phyloP scores from a whole-genome alignment of 306 rosid genomes.

The Sesbania bispinosa region DNA sequence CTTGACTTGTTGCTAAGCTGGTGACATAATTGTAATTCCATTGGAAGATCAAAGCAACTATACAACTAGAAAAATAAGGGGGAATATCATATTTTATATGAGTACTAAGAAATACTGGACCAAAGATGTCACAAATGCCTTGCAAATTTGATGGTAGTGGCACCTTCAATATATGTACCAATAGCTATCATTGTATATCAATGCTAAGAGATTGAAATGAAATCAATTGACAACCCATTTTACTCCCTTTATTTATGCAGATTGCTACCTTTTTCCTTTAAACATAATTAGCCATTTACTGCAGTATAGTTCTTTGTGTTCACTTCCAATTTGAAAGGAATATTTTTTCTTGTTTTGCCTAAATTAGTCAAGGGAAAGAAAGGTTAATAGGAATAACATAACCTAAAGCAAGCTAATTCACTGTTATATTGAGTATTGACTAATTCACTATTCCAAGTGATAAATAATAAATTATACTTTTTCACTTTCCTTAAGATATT shows the following conservation, averaged over 20 bases:
- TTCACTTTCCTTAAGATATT: not conserved
- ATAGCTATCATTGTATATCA: not conserved
- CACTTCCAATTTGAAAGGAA: not conserved
- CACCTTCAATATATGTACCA: conserved; percentile 2
- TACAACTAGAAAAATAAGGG: not conserved
- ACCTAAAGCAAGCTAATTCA: too few relatives aligned
- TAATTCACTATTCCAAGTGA: not conserved
- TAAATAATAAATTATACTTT: not conserved
- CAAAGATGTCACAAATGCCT: not conserved
- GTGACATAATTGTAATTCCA: not conserved
- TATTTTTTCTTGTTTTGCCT: not conserved
- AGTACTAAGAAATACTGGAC: too few relatives aligned
- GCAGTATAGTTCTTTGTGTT: not conserved
- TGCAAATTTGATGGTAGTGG: not conserved
- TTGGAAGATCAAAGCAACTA: too few relatives aligned
- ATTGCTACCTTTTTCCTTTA: not conserved
- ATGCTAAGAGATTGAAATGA: not conserved
- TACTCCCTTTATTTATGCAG: not conserved
- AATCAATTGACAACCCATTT: not conserved
- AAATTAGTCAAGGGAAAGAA: not conserved
- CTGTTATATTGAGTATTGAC: too few relatives aligned
- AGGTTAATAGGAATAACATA: not conserved
- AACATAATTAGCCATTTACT: not conserved
- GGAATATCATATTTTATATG: not conserved
- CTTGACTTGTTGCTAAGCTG: not conserved